Evolutionary conservation across 139 green algal species (phyloP).

Genomic region (Chlamydomonas sp.): DNA sequence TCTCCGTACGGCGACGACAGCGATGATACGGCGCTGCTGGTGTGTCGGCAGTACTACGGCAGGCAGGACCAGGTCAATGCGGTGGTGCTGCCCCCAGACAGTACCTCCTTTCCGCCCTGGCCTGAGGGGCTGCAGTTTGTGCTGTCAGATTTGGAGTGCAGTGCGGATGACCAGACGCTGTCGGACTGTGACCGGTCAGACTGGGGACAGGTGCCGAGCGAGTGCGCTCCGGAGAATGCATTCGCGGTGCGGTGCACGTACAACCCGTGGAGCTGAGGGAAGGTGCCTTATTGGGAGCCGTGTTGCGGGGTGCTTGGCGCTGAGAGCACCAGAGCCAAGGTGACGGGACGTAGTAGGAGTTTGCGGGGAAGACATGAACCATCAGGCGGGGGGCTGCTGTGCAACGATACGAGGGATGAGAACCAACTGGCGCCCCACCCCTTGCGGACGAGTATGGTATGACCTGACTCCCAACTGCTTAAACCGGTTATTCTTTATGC

Average conservation of each 20-base stretch:
- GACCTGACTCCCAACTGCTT: no score
- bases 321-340: no score
- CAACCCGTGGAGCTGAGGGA: no score
- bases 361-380: no score
- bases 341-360: no score
- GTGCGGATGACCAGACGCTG: not conserved
- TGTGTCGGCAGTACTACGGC: not conserved
- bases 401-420: no score
- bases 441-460: no score
- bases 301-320: no score
- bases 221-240: not conserved
- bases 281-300: no score
- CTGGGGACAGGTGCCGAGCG: not conserved
- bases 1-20: not conserved
- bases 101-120: not conserved
- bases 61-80: not conserved
- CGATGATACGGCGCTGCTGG: not conserved
- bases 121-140: not conserved
- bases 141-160: not conserved
- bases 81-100: not conserved
- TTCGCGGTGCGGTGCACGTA: slow-evolving; percentile 2
- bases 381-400: no score
- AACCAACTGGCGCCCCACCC: no score
- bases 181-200: not conserved
- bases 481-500: no score